Base-by-base conservation (phyloP, 2,329 filamentous ascomycete genomes). In the Exophiala oligosperma region DNA sequence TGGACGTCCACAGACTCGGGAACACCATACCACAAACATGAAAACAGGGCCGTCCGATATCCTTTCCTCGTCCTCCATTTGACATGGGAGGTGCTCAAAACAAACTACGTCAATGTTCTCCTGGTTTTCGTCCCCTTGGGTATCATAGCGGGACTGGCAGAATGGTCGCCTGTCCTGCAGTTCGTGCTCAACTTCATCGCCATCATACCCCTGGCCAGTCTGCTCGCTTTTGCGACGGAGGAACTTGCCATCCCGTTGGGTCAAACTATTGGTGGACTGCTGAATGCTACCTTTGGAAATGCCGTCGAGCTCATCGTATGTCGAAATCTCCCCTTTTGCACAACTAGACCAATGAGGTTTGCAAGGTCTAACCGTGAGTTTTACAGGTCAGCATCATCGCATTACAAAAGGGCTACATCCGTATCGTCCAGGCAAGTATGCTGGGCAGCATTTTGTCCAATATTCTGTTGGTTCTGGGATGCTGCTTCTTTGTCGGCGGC, bases 341-440 rank as follows among this genome's bases (percentile, higher is more conserved):
- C 35, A 63, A 78, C 91, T 60, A 73, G 90, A 17, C 61, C 79
- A 90, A 91, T 91, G 71, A 88, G 88, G 28, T 91, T 88, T 0
- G 91, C 91, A 11, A 49, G 40, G 91, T 76, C 17, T 89, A 89
- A 73, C 63, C 3, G n/a, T 29, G 46, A 2, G 81, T 65, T 47
- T 21, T 37, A 28, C 52, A 93, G 90, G 90, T 96, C 71, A 96
- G 91, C 72, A 93, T 97, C 67, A 89, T 97, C 64, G 94, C 94
- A 17, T 82, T 99, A 47, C 85, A 81, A 65, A 86, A 94, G 67
- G 85, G 86, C 63, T 89, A 97, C 76, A 95, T 97, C 70, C 87
- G 93, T 68, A 92, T 97, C 64, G 93, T 97, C n/a, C 94, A 97
- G 77, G 89, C 93, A 21, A 96, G 91, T 64, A 97, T 97, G 92